Evolutionary conservation across 768 basidiomycete species (phyloP), one percentile per base, ranked within the genome.

Genomic region (Serendipita sp.): DNA sequence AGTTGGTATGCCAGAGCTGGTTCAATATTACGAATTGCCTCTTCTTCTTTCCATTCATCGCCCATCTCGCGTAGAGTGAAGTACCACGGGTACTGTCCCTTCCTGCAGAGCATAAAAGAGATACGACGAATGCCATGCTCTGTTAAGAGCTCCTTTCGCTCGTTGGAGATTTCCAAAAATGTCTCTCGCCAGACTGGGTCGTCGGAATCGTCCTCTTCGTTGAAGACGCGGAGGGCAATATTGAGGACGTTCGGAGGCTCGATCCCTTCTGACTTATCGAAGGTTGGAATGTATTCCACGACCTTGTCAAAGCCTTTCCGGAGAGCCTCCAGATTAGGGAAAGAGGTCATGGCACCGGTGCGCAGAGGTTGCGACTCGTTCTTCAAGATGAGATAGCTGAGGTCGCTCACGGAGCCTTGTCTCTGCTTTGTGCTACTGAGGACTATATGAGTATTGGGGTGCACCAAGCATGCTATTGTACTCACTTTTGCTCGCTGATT

Each of bases 1-100:
- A 99, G 80, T 74, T 98, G 96, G 82, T 90, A 97, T 31, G 96
- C 96, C 43, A 98, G 79, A 26, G 96, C 96, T 22, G 96, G 96
- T 72, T 99, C 96, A 64, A 96, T 93, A 76, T 98, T 96, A 72
- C 96, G 88, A 72, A 99, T 95, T 14, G 93, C 86, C 71, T 91
- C 83, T 72, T 98, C 91, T 78, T 99, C 96, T 56, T 78, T 81
- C 96, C 96, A 99, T 16, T 73, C 72, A 14, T 81, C 83, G 43
- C 82, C 79, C 64, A 77, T 75, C 60, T 85, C 82, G 62, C 95
- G 86, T 16, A 98, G 75, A 58, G 96, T 98, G 77, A 84, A 91
- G 79, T 94, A 98, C 69, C 88, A 82, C 3, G 96, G 96, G 73
- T 98, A 98, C 71, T 88, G 84, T 56, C 87, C 86, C 63, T 81